Conservation (phyloP, 805 yeast species). For the Starmerella scarabaei region DNA sequence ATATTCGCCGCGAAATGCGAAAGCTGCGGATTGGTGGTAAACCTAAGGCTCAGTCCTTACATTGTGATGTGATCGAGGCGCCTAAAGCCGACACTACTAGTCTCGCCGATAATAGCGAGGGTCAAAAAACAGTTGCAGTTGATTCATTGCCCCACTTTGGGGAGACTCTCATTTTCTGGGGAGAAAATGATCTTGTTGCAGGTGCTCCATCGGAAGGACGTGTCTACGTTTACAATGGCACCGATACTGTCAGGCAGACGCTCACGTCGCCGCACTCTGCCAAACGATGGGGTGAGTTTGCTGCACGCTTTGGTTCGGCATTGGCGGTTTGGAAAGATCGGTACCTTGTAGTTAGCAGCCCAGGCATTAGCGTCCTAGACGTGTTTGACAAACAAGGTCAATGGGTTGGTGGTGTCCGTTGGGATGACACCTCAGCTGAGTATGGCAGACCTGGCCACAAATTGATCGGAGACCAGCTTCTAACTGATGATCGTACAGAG, state of each 20-base stretch:
- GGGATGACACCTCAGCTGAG: conserved; percentile 22
- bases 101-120: background rate
- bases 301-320: conserved; percentile 33
- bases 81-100: background rate
- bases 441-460: conserved; percentile 35
- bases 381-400: conserved; percentile 26
- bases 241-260: background rate
- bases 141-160: conserved; percentile 14
- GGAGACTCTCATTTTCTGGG: conserved; percentile 9
- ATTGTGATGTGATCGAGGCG: conserved; percentile 3
- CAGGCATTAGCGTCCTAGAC: conserved; percentile 38
- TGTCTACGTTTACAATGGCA: conserved; percentile 11
- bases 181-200: conserved; percentile 8
- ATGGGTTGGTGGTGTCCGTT: conserved; percentile 22
- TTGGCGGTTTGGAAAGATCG: conserved; percentile 26
- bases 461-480: conserved; percentile 31
- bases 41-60: background rate
- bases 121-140: background rate
- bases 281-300: conserved; percentile 13
- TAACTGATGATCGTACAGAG: conserved; percentile 27
- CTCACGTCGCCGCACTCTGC: conserved; percentile 1
- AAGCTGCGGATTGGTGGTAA: background rate
- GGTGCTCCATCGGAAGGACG: conserved; percentile 18
- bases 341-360: conserved; percentile 37
- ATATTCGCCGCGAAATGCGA: background rate